phyloP scores from a whole-genome alignment of 306 rosid species.

The Lupinus albus region DNA sequence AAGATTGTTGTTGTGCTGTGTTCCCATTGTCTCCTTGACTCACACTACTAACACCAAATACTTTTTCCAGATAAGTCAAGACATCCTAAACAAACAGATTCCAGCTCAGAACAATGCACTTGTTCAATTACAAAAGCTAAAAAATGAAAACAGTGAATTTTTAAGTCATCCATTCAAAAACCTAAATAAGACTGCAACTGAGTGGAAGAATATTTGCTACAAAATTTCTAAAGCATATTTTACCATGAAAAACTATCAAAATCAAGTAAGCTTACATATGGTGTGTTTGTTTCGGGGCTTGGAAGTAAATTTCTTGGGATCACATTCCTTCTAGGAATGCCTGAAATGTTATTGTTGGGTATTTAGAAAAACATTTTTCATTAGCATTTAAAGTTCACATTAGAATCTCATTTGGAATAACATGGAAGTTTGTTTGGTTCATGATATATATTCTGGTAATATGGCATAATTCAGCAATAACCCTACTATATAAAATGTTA shows the following conservation, averaged over 20 bases:
- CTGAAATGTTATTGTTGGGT: too few relatives aligned
- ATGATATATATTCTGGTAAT: too few relatives aligned
- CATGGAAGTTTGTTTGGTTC: too few relatives aligned
- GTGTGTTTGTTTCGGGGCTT: too few relatives aligned
- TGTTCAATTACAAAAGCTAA: conserved; percentile 32
- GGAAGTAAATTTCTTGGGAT: too few relatives aligned
- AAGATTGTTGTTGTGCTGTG: conserved; percentile 60
- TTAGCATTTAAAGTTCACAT: too few relatives aligned
- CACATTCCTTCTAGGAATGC: too few relatives aligned
- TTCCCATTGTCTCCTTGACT: conserved; percentile 76
- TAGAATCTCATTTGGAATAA: too few relatives aligned
- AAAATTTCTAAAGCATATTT: conserved; percentile 34
- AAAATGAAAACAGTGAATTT: conserved; percentile 1
- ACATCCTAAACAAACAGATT: conserved; percentile 71
- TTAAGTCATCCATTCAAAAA: conserved; percentile 23
- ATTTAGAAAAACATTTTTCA: too few relatives aligned
- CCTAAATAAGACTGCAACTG: conserved; percentile 1
- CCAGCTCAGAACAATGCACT: conserved; percentile 41
- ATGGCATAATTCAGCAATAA: too few relatives aligned
- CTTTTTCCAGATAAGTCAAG: conserved; percentile 76
- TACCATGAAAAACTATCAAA: conserved; percentile 22
- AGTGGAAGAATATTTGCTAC: conserved; percentile 5
- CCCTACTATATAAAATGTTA: too few relatives aligned
- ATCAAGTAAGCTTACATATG: neutral
- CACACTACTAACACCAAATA: conserved; percentile 69